These are phyloP conservation scores for Chaetomium sp. DNA, from an alignment of 2,329 filamentous ascomycete species.

Conservation along the genomic window DNA sequence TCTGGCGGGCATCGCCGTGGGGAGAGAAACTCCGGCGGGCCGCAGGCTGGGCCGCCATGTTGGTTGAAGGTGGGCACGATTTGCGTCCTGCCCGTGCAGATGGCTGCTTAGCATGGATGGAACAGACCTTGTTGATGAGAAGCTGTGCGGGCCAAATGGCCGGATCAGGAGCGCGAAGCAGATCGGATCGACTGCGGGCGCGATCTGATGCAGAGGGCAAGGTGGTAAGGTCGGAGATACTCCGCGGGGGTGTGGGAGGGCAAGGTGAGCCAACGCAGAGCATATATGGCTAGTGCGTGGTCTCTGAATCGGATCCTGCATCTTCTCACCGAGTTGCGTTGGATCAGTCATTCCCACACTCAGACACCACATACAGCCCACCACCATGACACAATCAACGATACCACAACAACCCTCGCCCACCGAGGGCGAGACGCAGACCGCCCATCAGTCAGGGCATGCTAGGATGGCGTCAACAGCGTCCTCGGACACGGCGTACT, in stretches of 20 bases:
- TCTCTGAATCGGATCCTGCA: not conserved
- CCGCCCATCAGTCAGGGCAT: not conserved
- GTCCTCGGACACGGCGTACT: not conserved
- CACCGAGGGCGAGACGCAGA: not conserved
- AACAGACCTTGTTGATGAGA: not conserved
- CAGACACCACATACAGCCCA: not conserved
- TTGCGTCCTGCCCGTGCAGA: not conserved
- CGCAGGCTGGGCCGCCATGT: not conserved
- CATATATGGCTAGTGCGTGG: not conserved
- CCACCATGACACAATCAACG: not conserved
- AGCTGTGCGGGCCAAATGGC: too few relatives aligned
- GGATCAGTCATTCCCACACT: not conserved
- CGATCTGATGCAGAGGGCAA: too few relatives aligned
- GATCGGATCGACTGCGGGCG: too few relatives aligned
- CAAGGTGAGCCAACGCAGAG: not conserved
- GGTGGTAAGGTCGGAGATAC: not conserved
- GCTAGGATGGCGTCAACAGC: not conserved
- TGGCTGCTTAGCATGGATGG: not conserved
- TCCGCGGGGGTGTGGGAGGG: not conserved
- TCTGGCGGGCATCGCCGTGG: not conserved
- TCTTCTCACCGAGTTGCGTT: not conserved
- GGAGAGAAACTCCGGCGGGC: slow-evolving; percentile 5
- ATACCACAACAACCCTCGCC: not conserved
- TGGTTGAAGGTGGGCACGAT: not conserved
- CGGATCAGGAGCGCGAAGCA: too few relatives aligned